Evolutionary conservation across 768 basidiomycete genomes (phyloP).

Genomic region (Sistotremastrum suecicum): DNA sequence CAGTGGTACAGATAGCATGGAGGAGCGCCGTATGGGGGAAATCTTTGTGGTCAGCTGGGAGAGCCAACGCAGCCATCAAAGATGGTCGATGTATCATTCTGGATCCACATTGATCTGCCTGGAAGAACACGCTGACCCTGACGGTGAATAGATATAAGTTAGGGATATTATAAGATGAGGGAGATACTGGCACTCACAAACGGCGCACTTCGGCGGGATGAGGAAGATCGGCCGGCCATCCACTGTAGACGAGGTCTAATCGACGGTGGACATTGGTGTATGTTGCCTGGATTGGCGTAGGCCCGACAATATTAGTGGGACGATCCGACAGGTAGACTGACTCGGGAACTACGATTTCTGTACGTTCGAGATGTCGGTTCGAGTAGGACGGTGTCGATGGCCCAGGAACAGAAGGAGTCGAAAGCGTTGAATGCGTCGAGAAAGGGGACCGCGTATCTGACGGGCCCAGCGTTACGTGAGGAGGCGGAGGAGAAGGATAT

Average conservation of each 20-base stretch:
- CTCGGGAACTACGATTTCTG: no score
- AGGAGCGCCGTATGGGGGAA: slow-evolving; percentile 86
- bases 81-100: slow-evolving; percentile 71
- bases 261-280: slow-evolving; percentile 1
- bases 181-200: slow-evolving; percentile 38
- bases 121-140: slow-evolving; percentile 81
- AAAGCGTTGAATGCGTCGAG: no score
- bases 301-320: slow-evolving; percentile 2
- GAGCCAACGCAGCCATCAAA: slow-evolving; percentile 64
- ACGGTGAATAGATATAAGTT: slow-evolving; percentile 2
- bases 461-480: no score
- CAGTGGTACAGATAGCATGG: slow-evolving; percentile 82
- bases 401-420: no score
- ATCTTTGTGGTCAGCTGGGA: slow-evolving; percentile 65
- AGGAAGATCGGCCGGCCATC: slow-evolving; percentile 80
- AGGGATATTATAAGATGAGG: neutral
- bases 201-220: slow-evolving; percentile 60
- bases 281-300: slow-evolving; percentile 31
- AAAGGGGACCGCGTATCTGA: no score
- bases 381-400: no score
- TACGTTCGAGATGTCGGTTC: no score
- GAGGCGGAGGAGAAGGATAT: no score
- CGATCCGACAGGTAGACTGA: no score
- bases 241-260: slow-evolving; percentile 54
- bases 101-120: slow-evolving; percentile 76